Evolutionary conservation across 768 basidiomycete species (phyloP), one percentile per base, ranked within the genome.

Genomic region (Boletus reticuloceps): DNA sequence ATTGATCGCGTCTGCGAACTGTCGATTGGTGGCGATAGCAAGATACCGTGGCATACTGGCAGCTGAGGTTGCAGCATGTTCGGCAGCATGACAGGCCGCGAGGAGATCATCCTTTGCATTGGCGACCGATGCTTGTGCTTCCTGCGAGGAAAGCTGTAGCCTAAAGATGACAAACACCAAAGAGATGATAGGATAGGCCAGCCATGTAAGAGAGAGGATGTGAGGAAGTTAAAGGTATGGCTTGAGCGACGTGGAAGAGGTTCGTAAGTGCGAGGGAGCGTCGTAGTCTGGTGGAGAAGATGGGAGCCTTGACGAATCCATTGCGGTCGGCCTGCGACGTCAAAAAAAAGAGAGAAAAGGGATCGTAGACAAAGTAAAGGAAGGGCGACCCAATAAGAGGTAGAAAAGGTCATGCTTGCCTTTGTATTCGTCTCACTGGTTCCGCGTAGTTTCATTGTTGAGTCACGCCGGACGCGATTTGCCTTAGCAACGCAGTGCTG

Each of bases 111-210:
- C 73, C 73, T 91, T 94, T 42, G 91, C 88, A 59, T 77, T 84
- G 36, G 77, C 76, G 5, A 91, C 80, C 3, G 86, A 79, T 61
- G 80, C 77, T 64, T 89, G 79, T 5, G 92, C 83, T 13, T 87
- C 80, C 20, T 77, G 77, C 6, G 88, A 80, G 25, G 93, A 91
- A 12, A 89, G 69, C 56, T 86, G 81, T 38, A 97, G 80, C 51
- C 91, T 83, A 65, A 94, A 92, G 34, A 88, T 88, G 69, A 95
- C 83, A 66, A 98, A 90, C 60, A 94, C 69, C 53, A 98, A 83
- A 22, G 94, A 95, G 42, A 96, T 74, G 32, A 97, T 85, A 32
- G 93, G 93, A 60, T 92, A 94, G 10, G 94, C 91, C 38, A 97
- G 87, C 88, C 93, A 91, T 67, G 90, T 81, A 13, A 96, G 82